phyloP scores from a whole-genome alignment of 345 rosid species.

The Carallia pectinifolia region DNA sequence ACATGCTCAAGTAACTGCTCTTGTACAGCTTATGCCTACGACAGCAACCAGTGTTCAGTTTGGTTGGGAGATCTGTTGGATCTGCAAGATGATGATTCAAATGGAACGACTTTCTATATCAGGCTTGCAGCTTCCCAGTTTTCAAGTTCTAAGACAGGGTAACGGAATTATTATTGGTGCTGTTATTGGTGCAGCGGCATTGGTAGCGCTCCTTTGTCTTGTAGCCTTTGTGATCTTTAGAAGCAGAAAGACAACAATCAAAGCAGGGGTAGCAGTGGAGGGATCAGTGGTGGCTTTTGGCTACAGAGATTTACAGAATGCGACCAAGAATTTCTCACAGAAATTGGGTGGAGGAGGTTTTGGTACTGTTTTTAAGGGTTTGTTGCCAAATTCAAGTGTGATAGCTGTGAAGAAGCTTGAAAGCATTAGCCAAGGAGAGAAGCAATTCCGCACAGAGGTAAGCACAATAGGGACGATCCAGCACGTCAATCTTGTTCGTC shows the following conservation, averaged over 20 bases:
- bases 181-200: slow-evolving; percentile 23
- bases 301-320: too few relatives aligned
- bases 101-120: neutral
- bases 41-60: neutral
- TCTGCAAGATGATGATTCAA: neutral
- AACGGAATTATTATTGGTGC: too few relatives aligned
- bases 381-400: too few relatives aligned
- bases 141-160: too few relatives aligned
- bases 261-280: slow-evolving; percentile 37
- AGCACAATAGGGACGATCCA: too few relatives aligned
- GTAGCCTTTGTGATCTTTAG: slow-evolving; percentile 23
- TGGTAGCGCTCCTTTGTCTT: slow-evolving; percentile 29
- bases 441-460: too few relatives aligned
- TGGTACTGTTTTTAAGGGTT: too few relatives aligned
- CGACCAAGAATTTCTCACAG: too few relatives aligned
- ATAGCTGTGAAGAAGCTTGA: too few relatives aligned
- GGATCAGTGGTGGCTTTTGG: slow-evolving; percentile 68
- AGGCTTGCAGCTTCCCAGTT: neutral
- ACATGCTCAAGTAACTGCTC: slow-evolving; percentile 11
- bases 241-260: slow-evolving; percentile 28
- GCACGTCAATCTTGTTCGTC: too few relatives aligned
- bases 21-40: neutral
- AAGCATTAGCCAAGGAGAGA: too few relatives aligned
- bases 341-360: too few relatives aligned
- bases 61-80: slow-evolving; percentile 11